These are phyloP conservation scores for Fusarium staphyleae DNA, from an alignment of 2,329 filamentous ascomycete species.

Conservation along the genomic window DNA sequence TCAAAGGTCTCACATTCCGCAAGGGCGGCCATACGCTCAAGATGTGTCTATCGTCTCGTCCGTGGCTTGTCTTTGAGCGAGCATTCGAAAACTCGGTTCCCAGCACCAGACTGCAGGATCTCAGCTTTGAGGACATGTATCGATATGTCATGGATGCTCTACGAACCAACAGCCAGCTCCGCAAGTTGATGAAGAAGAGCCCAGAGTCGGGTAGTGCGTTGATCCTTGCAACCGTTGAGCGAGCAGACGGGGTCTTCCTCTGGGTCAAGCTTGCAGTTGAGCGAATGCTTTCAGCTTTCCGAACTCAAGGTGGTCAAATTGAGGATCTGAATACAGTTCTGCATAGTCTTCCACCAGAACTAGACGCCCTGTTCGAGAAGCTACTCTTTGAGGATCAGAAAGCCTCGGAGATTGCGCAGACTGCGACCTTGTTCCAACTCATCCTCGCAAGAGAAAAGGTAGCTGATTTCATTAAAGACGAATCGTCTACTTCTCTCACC, in stretches of 20 bases:
- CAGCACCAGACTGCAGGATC: slow-evolving; percentile 38
- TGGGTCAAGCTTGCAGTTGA: slow-evolving; percentile 45
- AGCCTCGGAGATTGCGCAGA: slow-evolving; percentile 18
- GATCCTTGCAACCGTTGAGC: slow-evolving; percentile 29
- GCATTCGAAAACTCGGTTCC: slow-evolving; percentile 40
- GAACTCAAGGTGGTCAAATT: not conserved
- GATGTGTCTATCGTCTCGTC: slow-evolving; percentile 46
- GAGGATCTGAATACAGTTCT: slow-evolving; percentile 14
- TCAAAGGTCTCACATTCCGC: slow-evolving; percentile 33
- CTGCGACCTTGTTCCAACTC: slow-evolving; percentile 42
- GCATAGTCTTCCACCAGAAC: slow-evolving; percentile 33
- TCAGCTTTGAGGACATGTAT: slow-evolving; percentile 41
- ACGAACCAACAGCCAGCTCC: slow-evolving; percentile 19
- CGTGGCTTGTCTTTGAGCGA: slow-evolving; percentile 40
- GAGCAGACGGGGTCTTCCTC: slow-evolving; percentile 46
- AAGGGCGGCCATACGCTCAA: slow-evolving; percentile 35
- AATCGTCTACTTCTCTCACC: slow-evolving; percentile 42
- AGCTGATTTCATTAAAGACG: slow-evolving; percentile 45
- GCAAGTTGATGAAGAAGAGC: slow-evolving; percentile 16
- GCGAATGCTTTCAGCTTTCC: slow-evolving; percentile 35
- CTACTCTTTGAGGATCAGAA: slow-evolving; percentile 43
- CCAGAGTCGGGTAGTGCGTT: slow-evolving; percentile 2
- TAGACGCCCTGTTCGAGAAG: slow-evolving; percentile 43
- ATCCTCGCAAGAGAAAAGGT: slow-evolving; percentile 44
- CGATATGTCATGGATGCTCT: slow-evolving; percentile 38